phyloP scores from a whole-genome alignment of 2,329 filamentous ascomycete species.

The Pyrenochaeta sp. region DNA sequence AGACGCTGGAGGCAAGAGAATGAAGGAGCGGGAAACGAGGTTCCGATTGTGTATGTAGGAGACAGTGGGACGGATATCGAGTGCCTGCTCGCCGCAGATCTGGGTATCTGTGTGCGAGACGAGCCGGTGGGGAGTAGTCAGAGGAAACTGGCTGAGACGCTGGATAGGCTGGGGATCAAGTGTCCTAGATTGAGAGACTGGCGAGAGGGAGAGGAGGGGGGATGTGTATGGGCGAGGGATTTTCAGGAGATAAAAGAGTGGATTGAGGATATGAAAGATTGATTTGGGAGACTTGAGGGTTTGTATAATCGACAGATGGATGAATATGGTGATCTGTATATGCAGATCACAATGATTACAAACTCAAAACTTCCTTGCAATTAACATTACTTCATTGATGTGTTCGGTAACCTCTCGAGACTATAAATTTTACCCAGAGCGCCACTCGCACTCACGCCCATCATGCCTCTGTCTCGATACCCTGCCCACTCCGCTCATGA shows the following conservation, averaged over 20 bases:
- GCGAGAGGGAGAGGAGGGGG: constrained; percentile 12
- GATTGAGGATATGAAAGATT: no score
- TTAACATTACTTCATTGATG: no score
- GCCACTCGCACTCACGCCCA: no score
- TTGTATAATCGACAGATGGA: no score
- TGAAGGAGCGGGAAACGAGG: neutral
- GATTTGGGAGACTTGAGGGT: no score
- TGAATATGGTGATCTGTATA: no score
- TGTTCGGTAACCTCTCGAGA: no score
- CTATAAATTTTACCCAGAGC: no score
- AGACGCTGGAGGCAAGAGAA: constrained; percentile 11
- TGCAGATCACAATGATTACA: no score
- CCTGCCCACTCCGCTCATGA: constrained; percentile 59
- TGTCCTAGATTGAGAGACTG: constrained; percentile 29
- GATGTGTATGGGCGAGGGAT: constrained; percentile 36
- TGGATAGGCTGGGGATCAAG: constrained; percentile 39
- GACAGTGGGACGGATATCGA: constrained; percentile 59
- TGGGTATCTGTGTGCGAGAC: constrained; percentile 57
- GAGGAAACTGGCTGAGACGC: constrained; percentile 42
- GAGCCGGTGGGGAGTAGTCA: constrained; percentile 44
- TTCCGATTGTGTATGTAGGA: constrained; percentile 53
- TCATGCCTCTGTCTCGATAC: constrained; percentile 72
- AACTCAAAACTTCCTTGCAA: no score
- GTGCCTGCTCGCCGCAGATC: constrained; percentile 52
- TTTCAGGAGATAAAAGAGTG: constrained; percentile 17